phyloP scores from a whole-genome alignment of 768 basidiomycete species.

The Boletellus ananiceps region DNA sequence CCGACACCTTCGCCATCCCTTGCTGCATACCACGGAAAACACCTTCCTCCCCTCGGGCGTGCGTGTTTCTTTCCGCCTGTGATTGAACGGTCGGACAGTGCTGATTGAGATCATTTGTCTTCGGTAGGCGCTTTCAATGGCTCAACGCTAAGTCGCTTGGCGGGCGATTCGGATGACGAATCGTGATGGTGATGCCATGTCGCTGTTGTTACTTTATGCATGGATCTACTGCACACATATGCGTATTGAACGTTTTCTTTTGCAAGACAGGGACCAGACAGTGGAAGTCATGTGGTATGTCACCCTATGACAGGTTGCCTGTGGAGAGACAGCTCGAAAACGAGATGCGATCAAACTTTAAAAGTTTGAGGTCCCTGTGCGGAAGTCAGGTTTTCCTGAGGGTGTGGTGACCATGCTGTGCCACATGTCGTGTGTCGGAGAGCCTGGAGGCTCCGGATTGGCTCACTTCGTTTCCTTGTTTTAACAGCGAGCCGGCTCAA shows the following conservation, averaged over 20 bases:
- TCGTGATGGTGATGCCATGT: conserved; percentile 7
- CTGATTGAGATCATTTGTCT: not conserved
- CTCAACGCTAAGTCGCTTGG: conserved; percentile 23
- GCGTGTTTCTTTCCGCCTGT: conserved; percentile 10
- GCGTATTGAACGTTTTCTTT: conserved; percentile 2
- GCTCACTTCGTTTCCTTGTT: too few species aligned
- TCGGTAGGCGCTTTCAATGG: conserved; percentile 28
- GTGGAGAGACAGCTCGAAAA: too few species aligned
- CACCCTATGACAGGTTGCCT: too few species aligned
- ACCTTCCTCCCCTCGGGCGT: conserved; percentile 35
- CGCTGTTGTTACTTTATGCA: not conserved
- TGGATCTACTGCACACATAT: conserved; percentile 11
- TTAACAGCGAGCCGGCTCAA: too few species aligned
- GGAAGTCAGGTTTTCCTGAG: too few species aligned
- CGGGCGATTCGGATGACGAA: conserved; percentile 30
- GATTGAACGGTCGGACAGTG: not conserved
- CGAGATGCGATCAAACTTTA: too few species aligned
- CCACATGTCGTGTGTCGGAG: too few species aligned
- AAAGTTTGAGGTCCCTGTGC: too few species aligned
- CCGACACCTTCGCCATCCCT: conserved; percentile 37
- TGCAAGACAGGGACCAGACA: too few species aligned
- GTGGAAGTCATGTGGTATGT: not conserved
- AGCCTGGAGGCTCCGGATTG: too few species aligned
- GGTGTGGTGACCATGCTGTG: too few species aligned
- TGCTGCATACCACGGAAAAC: conserved; percentile 37